Percentiles rank a stretch among this genome's conserved stretches.
Evolutionary conservation across 371 early-diverging fungal genomes (phyloP).

Genomic region (Mucor irregularis): DNA sequence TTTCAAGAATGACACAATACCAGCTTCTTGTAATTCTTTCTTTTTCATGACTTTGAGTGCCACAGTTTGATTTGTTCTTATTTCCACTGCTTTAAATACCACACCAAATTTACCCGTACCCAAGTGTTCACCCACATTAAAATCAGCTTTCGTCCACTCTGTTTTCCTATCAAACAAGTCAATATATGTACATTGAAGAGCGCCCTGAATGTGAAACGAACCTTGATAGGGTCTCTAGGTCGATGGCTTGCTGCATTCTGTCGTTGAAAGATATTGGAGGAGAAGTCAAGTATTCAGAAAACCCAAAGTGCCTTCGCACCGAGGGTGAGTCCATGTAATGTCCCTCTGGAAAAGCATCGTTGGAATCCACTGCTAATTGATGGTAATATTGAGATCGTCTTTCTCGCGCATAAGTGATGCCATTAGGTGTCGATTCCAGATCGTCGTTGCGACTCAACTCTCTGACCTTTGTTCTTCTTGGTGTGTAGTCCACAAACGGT

Average conservation of each 20-base stretch:
- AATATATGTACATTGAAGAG: too few species aligned
- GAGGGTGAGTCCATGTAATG: conserved; percentile 46
- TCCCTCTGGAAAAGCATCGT: not conserved
- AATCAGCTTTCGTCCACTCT: conserved; percentile 86
- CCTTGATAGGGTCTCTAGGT: not conserved
- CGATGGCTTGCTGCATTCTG: not conserved
- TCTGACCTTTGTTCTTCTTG: conserved; percentile 19
- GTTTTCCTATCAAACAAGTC: not conserved
- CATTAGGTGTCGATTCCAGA: conserved; percentile 1
- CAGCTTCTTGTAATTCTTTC: conserved; percentile 64
- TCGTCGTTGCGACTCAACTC: not conserved
- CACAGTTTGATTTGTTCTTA: conserved; percentile 79
- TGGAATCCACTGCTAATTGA: conserved; percentile 26
- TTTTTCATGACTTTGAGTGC: conserved; percentile 96
- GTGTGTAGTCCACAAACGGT: conserved; percentile 47
- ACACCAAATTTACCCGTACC: conserved; percentile 98
- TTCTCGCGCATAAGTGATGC: conserved; percentile 24
- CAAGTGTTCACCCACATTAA: conserved; percentile 90
- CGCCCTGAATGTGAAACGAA: too few species aligned
- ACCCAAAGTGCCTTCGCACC: conserved; percentile 37
- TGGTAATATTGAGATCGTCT: conserved; percentile 31
- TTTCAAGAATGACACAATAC: conserved; percentile 30
- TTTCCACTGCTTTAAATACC: conserved; percentile 94
- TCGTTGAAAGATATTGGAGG: not conserved
- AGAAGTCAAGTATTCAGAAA: conserved; percentile 15